Evolutionary conservation across 768 basidiomycete species (phyloP), one percentile per base, ranked within the genome.

Genomic region (Artomyces pyxidatus): DNA sequence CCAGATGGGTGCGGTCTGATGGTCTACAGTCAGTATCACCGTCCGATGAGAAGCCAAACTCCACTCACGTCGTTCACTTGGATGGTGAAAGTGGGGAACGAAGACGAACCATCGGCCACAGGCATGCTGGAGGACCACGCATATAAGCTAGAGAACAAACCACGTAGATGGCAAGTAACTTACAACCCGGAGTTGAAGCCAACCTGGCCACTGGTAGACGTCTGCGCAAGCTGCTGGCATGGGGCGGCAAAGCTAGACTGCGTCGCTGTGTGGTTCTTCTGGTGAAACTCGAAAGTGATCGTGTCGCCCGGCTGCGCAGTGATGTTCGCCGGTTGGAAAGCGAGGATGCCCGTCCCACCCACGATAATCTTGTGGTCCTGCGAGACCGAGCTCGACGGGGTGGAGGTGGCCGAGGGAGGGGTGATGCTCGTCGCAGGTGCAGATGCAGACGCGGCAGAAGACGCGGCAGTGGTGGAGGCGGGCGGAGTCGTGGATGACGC

Each of bases 1-100:
- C 80, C 76, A 81, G 55, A 81, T 69, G 3, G 77, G 79, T 14
- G 63, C 59, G 12, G 75, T 75, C 75, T 77, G 47, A 22, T 47
- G 14, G 41, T 52, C 30, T 41, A 27, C 40, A 12, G 16, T 46
- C 17, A 46, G 35, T 16, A 22, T 14, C 21, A 21, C 17, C 17
- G 32, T 29, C 32, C 17, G 48, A 45, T 17, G 30, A 38, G 14
- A 44, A 28, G 9, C 47, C 37, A 37, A 49, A 22, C 42, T 16
- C 2, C 6, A 52, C 39, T 38, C 58, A 73, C 72, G 61, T 81
- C 72, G 61, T 81, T 81, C 51, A 81, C 65, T 29, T 66, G 68
- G 49, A 83, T 61, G 9, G 70, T 73, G 59, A 64, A 81, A 1
- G 72, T 75, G 6, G 80, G 80, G 65, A 77, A 74, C 6, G 68